A percentile compares a stretch with the other conserved stretches of the same genome.
Evolutionary conservation across 164 flowering plant species (phyloP).

Genomic region (Euptelea pleiosperma): DNA sequence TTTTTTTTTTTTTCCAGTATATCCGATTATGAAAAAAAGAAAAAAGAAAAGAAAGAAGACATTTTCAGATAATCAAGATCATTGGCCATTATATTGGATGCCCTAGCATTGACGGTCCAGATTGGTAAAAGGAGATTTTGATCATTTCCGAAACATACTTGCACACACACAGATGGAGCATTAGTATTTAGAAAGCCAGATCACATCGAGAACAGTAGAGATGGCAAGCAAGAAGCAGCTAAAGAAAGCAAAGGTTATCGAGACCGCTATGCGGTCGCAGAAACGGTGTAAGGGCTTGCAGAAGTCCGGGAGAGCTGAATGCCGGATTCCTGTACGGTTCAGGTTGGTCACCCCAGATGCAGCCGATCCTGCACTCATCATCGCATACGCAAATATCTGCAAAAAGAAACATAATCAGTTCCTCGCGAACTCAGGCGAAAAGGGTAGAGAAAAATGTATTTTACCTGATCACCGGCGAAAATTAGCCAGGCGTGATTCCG

Average conservation of each 20-base stretch:
- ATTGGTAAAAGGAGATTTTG: no score
- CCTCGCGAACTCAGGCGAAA: not conserved
- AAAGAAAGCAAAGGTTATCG: constrained; percentile 69
- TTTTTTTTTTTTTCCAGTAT: no score
- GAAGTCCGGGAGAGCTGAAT: constrained; percentile 71
- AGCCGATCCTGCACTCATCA: constrained; percentile 93
- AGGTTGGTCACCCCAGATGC: constrained; percentile 80
- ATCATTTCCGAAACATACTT: no score
- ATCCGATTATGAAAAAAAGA: no score
- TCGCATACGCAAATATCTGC: constrained; percentile 72
- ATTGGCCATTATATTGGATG: no score
- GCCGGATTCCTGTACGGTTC: constrained; percentile 79
- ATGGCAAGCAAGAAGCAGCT: constrained; percentile 62
- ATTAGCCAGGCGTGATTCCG: constrained; percentile 70
- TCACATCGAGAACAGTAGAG: constrained; percentile 57
- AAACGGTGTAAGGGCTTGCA: constrained; percentile 72
- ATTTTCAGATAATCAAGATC: no score
- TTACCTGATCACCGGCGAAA: constrained; percentile 83
- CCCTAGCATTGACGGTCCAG: no score
- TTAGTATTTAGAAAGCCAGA: constrained; percentile 63
- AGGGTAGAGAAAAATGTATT: not conserved
- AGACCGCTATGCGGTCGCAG: constrained; percentile 70
- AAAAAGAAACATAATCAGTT: not conserved
- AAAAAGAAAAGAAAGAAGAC: no score
- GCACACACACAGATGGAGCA: no score